phyloP scores from a whole-genome alignment of 2,329 filamentous ascomycete genomes.

The Colletotrichum theobromicola region DNA sequence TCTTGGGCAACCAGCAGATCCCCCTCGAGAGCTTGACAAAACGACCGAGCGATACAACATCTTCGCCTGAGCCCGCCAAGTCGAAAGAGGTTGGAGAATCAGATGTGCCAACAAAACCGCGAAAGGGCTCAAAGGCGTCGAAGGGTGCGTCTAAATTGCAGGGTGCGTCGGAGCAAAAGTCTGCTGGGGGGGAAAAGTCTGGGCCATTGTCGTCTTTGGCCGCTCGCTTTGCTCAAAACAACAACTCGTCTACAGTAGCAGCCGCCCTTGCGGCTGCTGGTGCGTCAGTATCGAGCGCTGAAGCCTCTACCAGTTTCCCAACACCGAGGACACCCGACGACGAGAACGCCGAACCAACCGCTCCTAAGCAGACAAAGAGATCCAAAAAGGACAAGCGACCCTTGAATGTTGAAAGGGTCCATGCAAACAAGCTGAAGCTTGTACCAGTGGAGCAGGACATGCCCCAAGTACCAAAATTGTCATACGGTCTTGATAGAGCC shows the following conservation, averaged over 20 bases:
- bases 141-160: neutral
- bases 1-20: slow-evolving; percentile 34
- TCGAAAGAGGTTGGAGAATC: neutral
- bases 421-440: slow-evolving; percentile 26
- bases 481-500: slow-evolving; percentile 84
- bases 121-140: neutral
- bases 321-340: neutral
- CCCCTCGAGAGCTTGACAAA: slow-evolving; percentile 16
- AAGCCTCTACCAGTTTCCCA: neutral
- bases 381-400: neutral
- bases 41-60: neutral
- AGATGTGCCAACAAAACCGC: neutral
- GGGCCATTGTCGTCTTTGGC: neutral
- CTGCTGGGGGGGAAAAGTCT: neutral
- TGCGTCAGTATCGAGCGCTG: neutral
- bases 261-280: neutral
- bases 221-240: neutral
- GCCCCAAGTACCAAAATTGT: slow-evolving; percentile 61
- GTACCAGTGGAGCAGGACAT: slow-evolving; percentile 36
- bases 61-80: neutral
- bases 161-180: neutral
- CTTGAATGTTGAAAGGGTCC: neutral
- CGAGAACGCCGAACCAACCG: neutral
- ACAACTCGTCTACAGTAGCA: neutral
- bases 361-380: neutral